Evolutionary conservation across 345 rosid genomes (phyloP), one percentile per base, ranked within the genome.

Genomic region (Euphorbia tirucalli): DNA sequence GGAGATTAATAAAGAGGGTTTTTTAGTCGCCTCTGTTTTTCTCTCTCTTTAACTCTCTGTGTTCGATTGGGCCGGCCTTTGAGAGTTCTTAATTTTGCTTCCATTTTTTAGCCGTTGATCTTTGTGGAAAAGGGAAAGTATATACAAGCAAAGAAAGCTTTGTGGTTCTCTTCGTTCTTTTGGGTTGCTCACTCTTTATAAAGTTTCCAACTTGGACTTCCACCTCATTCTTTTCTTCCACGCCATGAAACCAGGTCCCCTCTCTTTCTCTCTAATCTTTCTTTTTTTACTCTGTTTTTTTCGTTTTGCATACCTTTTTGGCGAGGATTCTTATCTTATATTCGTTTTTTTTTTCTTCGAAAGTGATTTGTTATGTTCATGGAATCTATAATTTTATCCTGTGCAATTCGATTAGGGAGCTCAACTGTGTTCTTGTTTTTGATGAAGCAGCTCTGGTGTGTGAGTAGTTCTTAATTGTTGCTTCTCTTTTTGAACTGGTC

Each of bases 121-220:
- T 75, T 49, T 9, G 7, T 16, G 32, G 30, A n/a, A 21, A 54
- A 9, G 32, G 30, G 57, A 30, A 63, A 18, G 52, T 49, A 76
- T 78, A 71, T 41, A 21, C 16, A 35, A 58, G 66, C 65, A 73
- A 70, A 25, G 18, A 19, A 49, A 31, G 0, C 22, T 61, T 54
- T 65, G 27, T 73, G 71, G 37, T 5, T 32, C 5, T n/a, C n/a
- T n/a, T n/a, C n/a, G n/a, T n/a, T n/a, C n/a, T n/a, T n/a, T n/a
- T n/a, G n/a, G n/a, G n/a, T n/a, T n/a, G n/a, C n/a, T n/a, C n/a
- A 41, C 75, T 73, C 64, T 49, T 63, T 72, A 16, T 55, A 66
- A 46, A 7, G 3, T 54, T 61, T 84, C 87, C 86, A 71, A 81
- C 77, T 75, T 77, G 88, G 92, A 81, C 84, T 80, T 86, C 88